A percentile compares a stretch with the other conserved stretches of the same genome.
Evolutionary conservation across 1,284 basidiomycete genomes (phyloP).

Genomic region (Cryptococcus wingfieldii): DNA sequence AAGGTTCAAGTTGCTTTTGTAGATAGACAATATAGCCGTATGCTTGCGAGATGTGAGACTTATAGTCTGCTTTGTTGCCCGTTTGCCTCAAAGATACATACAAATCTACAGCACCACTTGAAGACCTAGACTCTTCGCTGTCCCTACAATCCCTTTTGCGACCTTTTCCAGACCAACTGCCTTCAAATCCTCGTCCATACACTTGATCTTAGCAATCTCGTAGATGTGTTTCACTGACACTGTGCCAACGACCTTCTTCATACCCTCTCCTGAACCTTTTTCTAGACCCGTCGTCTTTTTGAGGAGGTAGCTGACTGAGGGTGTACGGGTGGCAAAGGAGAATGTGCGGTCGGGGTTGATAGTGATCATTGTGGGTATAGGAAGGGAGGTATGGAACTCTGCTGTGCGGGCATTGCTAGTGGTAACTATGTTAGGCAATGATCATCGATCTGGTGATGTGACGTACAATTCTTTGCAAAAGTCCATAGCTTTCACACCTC

Average conservation of each 20-base stretch:
- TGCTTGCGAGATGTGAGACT: neutral
- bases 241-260: conserved; percentile 59
- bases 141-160: conserved; percentile 79
- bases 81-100: neutral
- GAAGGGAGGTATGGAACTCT: conserved; percentile 79
- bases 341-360: conserved; percentile 95
- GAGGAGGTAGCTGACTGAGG: conserved; percentile 85
- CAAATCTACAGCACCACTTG: conserved; percentile 68
- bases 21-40: conserved; percentile 4
- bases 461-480: conserved; percentile 86
- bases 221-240: conserved; percentile 96
- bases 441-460: neutral
- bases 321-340: conserved; percentile 86
- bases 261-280: conserved; percentile 64
- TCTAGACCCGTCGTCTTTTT: conserved; percentile 88
- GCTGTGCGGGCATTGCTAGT: conserved; percentile 78
- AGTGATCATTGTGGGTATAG: conserved; percentile 84
- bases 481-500: conserved; percentile 99
- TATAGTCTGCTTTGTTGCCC: neutral
- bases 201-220: conserved; percentile 98
- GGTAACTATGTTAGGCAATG: neutral
- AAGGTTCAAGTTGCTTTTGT: conserved; percentile 45
- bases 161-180: conserved; percentile 78
- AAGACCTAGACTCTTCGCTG: conserved; percentile 77
- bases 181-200: conserved; percentile 79